Base-by-base conservation (phyloP, 345 rosid species). In the Combretum micranthum region DNA sequence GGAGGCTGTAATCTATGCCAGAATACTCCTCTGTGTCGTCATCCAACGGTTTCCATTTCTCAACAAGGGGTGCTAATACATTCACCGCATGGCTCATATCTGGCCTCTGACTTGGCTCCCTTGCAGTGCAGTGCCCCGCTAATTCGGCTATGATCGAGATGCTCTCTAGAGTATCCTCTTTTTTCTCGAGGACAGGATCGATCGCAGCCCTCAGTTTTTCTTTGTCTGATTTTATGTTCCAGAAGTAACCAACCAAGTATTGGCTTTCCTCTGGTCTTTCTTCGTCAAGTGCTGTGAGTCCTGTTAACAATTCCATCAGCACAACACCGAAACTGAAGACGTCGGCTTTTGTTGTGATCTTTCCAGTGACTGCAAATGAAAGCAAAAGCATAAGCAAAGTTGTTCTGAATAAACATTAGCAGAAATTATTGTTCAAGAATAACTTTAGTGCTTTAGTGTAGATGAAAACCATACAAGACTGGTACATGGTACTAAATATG, bases 261-360 rank as follows among this genome's bases (percentile, higher is more conserved):
- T 74, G 94, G 57, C 75, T 86, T 65, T 86, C 94, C 70, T 86
- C 94, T 0, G 94, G 76, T 53, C 94, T 66, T 53, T 68, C 85
- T 59, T 81, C 89, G 12, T 86, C 89, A 1, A 86, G 82, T 14
- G 89, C 94, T 80, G 74, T 76, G 45, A 77, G 26, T 52, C 94
- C 94, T 12, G 89, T 86, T 69, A 86, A 25, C 50, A 86, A 74
- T 67, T 86, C 94, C 87, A 83, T 83, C 43, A 86, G 52, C 44
- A 86, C 94, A 26, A 86, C 89, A 17, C 94, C 94, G 15, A 81
- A 86, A 61, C 94, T 83, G 60, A 86, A 86, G 58, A 86, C 94
- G 21, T 86, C 94, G 0, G 66, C 85, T 69, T 86, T 86, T 15
- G 94, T 86, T 20, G 94, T 86, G 66, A 86, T 79, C 69, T 86